Base-by-base conservation (phyloP, 352 stramenopile genomes). In the Globisporangium yorkense region DNA sequence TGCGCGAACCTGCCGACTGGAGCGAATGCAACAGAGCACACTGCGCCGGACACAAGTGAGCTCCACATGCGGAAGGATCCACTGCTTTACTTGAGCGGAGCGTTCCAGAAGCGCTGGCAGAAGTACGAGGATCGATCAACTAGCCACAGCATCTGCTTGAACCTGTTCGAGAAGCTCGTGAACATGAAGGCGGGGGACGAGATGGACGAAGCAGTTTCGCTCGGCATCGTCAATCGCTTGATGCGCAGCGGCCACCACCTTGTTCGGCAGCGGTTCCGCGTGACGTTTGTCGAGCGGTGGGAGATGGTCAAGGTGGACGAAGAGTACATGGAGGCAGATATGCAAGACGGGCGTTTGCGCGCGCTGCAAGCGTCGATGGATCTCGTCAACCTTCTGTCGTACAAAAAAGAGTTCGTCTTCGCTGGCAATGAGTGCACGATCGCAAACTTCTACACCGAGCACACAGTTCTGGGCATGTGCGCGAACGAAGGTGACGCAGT, bases 341-440 rank as follows among this genome's bases (percentile, higher is more conserved):
- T 83, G 59, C 62, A 89, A 62, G 59, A 71, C 10, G 71, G 74
- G 6, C 68, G 83, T 18, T 12, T 80, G 37, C 68, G 63, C 18
- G 74, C 70, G 21, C 57, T 80, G 2, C 81, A 90, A 61, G 86
- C 80, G 29, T 88, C 81, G 40, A 89, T 94, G 84, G 77, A 93
- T 65, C 59, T 96, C 41, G 72, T 94, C 29, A 89, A 93, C 31
- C 61, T 96, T 31, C 60, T 96, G 5, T 88, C 80, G 51, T 96
- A 94, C 75, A 92, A 96, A 65, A 75, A 87, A 33, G 71, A 89
- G 49, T 91, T 96, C 71, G 83, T 96, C 18, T 93, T 96, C 45
- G 56, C 69, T 43, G 72, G 73, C 31, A 80, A 92, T 8, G 82
- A 89, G 49, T 74, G 74, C 40, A 69, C 70, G 8, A 75, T 96